Evolutionary conservation across 495 filamentous ascomycete species (phyloP).

Genomic region (Sporormia fimetaria): DNA sequence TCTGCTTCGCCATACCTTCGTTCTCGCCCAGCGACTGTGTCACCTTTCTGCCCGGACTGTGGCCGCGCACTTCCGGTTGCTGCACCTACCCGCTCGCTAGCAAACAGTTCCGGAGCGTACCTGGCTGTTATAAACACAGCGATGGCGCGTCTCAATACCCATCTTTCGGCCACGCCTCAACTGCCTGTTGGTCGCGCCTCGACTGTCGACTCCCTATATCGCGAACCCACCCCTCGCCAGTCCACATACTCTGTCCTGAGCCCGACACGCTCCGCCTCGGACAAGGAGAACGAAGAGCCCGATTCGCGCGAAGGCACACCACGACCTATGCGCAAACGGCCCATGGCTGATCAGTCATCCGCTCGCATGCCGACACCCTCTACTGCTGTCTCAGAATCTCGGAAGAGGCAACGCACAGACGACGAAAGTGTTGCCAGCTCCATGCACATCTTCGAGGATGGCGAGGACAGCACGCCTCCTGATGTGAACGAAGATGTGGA

Average conservation of each 20-base stretch:
- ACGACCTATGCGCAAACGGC: conserved; percentile 1
- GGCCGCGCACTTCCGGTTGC: too few species aligned
- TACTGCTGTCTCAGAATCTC: conserved; percentile 3
- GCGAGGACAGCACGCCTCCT: conserved; percentile 39
- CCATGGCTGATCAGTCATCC: conserved; percentile 3
- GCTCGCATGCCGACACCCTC: conserved; percentile 8
- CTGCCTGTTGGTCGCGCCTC: conserved; percentile 8
- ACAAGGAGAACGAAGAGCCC: conserved; percentile 47
- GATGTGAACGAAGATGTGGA: conserved; percentile 10
- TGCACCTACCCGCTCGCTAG: too few species aligned
- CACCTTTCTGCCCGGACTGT: too few species aligned
- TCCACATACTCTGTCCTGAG: conserved; percentile 32
- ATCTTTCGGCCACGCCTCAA: conserved; percentile 10
- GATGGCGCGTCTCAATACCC: conserved; percentile 26
- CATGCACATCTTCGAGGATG: conserved; percentile 26
- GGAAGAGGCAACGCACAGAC: conserved; percentile 15
- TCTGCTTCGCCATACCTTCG: too few species aligned
- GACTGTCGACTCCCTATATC: conserved; percentile 18
- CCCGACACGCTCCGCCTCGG: conserved; percentile 38
- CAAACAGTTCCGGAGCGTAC: too few species aligned
- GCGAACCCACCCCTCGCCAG: conserved; percentile 16
- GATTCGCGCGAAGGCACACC: conserved; percentile 16
- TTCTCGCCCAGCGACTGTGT: too few species aligned
- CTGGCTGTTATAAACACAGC: neutral
- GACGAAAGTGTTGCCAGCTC: conserved; percentile 37